Evolutionary conservation across 352 stramenopile species (phyloP).

Genomic region (Phytophthora citrophthora): DNA sequence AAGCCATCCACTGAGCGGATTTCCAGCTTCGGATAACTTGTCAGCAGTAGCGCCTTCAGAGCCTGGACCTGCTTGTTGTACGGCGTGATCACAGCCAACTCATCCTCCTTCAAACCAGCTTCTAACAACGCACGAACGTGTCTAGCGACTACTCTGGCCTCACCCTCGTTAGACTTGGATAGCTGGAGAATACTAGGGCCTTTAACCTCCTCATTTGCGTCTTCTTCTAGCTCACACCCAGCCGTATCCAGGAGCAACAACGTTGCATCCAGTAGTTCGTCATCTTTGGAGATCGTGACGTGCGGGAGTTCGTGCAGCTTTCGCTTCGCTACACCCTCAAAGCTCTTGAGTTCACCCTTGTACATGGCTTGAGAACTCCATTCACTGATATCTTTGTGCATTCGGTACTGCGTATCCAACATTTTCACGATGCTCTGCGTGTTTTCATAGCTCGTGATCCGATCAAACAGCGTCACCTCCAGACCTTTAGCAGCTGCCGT

Average conservation of each 20-base stretch:
- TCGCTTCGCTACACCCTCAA: slow-evolving; percentile 78
- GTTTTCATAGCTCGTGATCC: slow-evolving; percentile 80
- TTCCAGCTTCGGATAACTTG: slow-evolving; percentile 76
- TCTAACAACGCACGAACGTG: slow-evolving; percentile 90
- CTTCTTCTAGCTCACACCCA: slow-evolving; percentile 93
- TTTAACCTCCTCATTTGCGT: slow-evolving; percentile 35
- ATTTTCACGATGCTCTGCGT: slow-evolving; percentile 86
- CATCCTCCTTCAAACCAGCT: slow-evolving; percentile 82
- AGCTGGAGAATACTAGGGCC: slow-evolving; percentile 36
- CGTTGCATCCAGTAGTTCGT: slow-evolving; percentile 71
- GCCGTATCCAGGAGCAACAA: slow-evolving; percentile 95
- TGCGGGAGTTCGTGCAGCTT: slow-evolving; percentile 85
- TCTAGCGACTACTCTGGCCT: slow-evolving; percentile 73
- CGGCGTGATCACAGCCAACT: slow-evolving; percentile 98
- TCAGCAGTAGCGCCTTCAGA: slow-evolving; percentile 86
- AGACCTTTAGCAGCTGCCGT: slow-evolving; percentile 78
- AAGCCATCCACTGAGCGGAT: slow-evolving; percentile 98
- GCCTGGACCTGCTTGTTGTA: slow-evolving; percentile 98
- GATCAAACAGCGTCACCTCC: slow-evolving; percentile 96
- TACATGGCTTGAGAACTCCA: slow-evolving; percentile 98
- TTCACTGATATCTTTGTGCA: slow-evolving; percentile 95
- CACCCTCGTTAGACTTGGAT: slow-evolving; percentile 83
- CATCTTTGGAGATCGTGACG: slow-evolving; percentile 58
- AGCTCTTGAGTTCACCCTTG: slow-evolving; percentile 72
- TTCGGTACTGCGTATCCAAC: slow-evolving; percentile 97